Percentiles rank a stretch among this genome's conserved stretches.
phyloP scores from a whole-genome alignment of 78 protist genomes.

The Monocercomonoides exilis region DNA sequence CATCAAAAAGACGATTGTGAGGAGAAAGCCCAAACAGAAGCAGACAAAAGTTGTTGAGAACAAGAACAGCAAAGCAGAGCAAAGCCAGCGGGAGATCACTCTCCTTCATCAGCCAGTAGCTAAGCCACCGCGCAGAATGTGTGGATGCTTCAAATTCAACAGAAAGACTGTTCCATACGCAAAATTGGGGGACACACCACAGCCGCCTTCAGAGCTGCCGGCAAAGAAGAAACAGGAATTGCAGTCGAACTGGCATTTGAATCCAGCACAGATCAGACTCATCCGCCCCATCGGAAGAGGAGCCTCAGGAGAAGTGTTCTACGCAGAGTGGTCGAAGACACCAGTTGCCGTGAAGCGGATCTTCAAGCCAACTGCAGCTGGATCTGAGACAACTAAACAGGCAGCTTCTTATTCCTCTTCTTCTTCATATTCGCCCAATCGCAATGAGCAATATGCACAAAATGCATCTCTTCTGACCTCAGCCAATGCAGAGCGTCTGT shows the following conservation, averaged over 20 bases:
- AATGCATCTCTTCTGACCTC: not conserved
- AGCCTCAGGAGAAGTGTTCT: not conserved
- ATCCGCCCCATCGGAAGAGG: not conserved
- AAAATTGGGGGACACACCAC: too few species aligned
- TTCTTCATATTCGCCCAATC: not conserved
- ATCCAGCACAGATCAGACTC: not conserved
- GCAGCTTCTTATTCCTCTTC: not conserved
- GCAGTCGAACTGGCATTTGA: not conserved
- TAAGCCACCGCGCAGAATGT: too few species aligned
- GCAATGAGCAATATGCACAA: not conserved
- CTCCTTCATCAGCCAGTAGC: too few species aligned
- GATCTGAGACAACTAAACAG: not conserved
- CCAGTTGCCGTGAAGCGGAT: conserved; percentile 17
- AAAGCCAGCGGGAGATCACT: too few species aligned
- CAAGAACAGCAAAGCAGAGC: too few species aligned
- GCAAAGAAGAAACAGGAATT: too few species aligned
- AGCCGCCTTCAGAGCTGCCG: too few species aligned
- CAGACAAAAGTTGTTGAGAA: too few species aligned
- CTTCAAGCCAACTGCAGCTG: not conserved
- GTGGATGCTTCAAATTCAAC: too few species aligned
- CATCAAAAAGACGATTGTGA: too few species aligned
- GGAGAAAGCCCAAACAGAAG: too few species aligned
- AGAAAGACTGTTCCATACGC: too few species aligned
- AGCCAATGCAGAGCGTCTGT: not conserved
- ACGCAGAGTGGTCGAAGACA: not conserved